Percentiles rank a stretch among this genome's conserved stretches.
Evolutionary conservation across 1,284 basidiomycete genomes (phyloP).

Genomic region (Takashimella koratensis): DNA sequence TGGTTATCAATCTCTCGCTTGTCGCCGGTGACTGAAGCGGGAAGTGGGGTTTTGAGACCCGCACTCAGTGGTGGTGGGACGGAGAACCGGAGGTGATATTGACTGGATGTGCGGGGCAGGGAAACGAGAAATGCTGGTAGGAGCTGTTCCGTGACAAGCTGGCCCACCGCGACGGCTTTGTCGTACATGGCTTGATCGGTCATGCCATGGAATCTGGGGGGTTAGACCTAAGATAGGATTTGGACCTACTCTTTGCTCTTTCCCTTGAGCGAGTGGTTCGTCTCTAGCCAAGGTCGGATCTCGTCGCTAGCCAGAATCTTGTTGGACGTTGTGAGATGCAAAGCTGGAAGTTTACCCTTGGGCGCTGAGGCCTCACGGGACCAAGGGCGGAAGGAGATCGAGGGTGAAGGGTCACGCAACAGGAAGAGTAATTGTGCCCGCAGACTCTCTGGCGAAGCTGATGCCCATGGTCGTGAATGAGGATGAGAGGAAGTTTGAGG

Average conservation of each 20-base stretch:
- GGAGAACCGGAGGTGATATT: constrained; percentile 13
- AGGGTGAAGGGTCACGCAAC: constrained; percentile 23
- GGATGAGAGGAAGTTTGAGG: constrained; percentile 14
- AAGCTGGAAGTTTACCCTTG: constrained; percentile 24
- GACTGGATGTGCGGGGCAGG: neutral
- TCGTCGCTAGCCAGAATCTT: constrained; percentile 29
- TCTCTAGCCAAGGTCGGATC: constrained; percentile 38
- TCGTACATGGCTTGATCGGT: constrained; percentile 37
- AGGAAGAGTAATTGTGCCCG: constrained; percentile 43
- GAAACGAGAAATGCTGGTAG: constrained; percentile 32
- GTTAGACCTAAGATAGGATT: neutral
- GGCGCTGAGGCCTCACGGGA: constrained; percentile 33
- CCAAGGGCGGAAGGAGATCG: constrained; percentile 34
- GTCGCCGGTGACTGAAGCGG: constrained; percentile 40
- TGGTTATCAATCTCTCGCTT: constrained; percentile 21
- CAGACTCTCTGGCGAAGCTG: constrained; percentile 29
- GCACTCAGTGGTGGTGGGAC: constrained; percentile 34
- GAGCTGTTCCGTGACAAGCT: constrained; percentile 30
- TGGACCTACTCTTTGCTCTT: constrained; percentile 26
- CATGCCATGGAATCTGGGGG: constrained; percentile 32
- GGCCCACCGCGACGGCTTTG: constrained; percentile 34
- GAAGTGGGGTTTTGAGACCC: constrained; percentile 40
- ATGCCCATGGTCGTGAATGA: constrained; percentile 32
- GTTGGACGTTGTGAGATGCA: constrained; percentile 31
- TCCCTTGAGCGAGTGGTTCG: constrained; percentile 25